Evolutionary conservation across 805 yeast species (phyloP).

Genomic region (Millerozyma miso): DNA sequence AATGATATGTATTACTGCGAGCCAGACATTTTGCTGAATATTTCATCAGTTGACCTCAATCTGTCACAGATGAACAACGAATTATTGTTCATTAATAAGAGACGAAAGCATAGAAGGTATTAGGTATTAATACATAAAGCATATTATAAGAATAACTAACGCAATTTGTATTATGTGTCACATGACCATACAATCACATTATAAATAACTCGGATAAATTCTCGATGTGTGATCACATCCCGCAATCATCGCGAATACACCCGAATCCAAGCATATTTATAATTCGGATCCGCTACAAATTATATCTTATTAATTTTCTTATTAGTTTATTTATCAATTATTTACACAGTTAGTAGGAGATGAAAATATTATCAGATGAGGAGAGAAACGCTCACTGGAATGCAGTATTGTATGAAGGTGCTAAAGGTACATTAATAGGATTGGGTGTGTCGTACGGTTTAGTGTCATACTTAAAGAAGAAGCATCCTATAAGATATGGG

Average conservation of each 20-base stretch:
- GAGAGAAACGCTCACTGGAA: constrained; percentile 63
- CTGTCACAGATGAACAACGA: constrained; percentile 35
- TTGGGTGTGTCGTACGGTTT: constrained; percentile 50
- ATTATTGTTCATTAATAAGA: constrained; percentile 48
- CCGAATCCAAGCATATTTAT: constrained; percentile 1
- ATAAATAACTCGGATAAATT: background rate
- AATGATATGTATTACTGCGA: constrained; percentile 43
- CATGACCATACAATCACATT: too few species aligned
- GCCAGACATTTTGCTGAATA: background rate
- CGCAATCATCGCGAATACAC: background rate
- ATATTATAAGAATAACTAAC: too few species aligned
- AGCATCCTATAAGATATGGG: constrained; percentile 47
- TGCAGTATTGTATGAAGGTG: constrained; percentile 56
- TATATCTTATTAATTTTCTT: background rate
- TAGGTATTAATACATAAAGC: too few species aligned
- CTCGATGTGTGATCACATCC: background rate
- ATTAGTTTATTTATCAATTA: background rate
- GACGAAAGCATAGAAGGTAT: constrained; percentile 25
- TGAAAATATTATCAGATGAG: constrained; percentile 66
- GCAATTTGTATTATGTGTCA: too few species aligned
- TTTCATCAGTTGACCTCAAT: constrained; percentile 18
- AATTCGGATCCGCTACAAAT: too few species aligned
- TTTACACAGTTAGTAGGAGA: constrained; percentile 14
- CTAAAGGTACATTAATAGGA: constrained; percentile 59
- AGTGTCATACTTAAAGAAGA: constrained; percentile 35